Conservation (phyloP, 2,329 filamentous ascomycete species). For the Monilinia vaccinii-corymbosi region DNA sequence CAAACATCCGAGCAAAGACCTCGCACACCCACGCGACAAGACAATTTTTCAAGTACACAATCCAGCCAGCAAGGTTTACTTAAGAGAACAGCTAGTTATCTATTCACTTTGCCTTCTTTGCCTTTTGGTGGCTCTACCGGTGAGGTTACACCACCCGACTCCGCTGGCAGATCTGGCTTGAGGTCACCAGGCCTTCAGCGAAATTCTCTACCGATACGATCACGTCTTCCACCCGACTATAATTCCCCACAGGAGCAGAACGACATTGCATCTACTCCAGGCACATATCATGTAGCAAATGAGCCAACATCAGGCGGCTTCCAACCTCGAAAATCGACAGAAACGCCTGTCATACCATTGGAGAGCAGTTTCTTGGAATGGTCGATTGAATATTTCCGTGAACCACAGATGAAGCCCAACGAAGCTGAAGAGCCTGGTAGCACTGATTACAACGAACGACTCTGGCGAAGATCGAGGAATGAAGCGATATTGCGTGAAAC, state of each 20-base stretch:
- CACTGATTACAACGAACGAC: constrained; percentile 86
- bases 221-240: constrained; percentile 47
- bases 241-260: constrained; percentile 63
- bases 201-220: constrained; percentile 22
- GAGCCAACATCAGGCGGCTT: constrained; percentile 76
- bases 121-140: constrained; percentile 37
- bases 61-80: constrained; percentile 48
- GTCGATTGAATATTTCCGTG: constrained; percentile 96
- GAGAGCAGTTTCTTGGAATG: constrained; percentile 83
- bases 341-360: constrained; percentile 60
- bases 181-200: constrained; percentile 24
- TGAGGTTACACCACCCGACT: constrained; percentile 23
- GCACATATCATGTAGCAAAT: constrained; percentile 66
- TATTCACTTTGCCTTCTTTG: constrained; percentile 45
- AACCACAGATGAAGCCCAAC: constrained; percentile 94
- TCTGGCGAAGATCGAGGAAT: constrained; percentile 89
- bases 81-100: constrained; percentile 53
- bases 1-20: constrained; percentile 21
- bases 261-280: constrained; percentile 55
- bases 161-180: constrained; percentile 16
- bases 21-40: constrained; percentile 26
- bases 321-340: constrained; percentile 48
- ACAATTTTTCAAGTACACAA: constrained; percentile 31
- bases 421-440: constrained; percentile 95
- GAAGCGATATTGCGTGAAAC: constrained; percentile 87